These are phyloP conservation scores for Crotalaria pallida DNA, from an alignment of 306 rosid genomes.

Conservation along the genomic window DNA sequence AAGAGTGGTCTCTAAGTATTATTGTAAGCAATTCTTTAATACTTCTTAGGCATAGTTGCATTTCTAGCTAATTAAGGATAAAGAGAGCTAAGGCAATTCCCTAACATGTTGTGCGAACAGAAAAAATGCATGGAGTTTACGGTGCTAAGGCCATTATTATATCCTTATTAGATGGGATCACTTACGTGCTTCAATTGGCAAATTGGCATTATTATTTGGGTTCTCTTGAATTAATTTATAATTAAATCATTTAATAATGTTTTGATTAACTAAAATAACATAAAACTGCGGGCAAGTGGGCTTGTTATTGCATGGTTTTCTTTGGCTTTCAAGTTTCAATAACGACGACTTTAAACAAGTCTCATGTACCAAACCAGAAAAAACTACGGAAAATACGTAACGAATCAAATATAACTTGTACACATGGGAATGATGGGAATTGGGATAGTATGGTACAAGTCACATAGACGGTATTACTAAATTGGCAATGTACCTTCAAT, in stretches of 20 bases:
- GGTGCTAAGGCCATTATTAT: conserved; percentile 4
- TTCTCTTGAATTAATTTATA: neutral
- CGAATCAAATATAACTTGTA: neutral
- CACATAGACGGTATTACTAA: neutral
- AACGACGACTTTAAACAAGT: neutral
- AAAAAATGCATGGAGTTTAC: neutral
- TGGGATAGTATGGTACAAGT: neutral
- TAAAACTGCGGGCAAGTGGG: neutral
- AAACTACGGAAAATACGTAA: neutral
- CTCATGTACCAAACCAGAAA: neutral
- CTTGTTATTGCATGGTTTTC: neutral
- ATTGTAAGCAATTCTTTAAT: conserved; percentile 18
- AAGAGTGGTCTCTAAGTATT: neutral
- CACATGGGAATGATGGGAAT: no score
- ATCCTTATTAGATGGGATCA: neutral
- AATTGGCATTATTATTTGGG: neutral
- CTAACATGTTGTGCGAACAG: conserved; percentile 26
- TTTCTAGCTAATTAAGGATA: conserved; percentile 15
- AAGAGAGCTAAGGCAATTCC: neutral
- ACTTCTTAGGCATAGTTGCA: conserved; percentile 28
- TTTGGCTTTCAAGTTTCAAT: neutral
- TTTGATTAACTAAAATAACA: neutral
- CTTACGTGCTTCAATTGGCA: neutral
- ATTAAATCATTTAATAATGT: neutral
- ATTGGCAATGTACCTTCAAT: neutral